Percentiles rank a stretch among this genome's conserved stretches.
Evolutionary conservation across 495 filamentous ascomycete species (phyloP).

Genomic region (Aspergillus olivimuriae): DNA sequence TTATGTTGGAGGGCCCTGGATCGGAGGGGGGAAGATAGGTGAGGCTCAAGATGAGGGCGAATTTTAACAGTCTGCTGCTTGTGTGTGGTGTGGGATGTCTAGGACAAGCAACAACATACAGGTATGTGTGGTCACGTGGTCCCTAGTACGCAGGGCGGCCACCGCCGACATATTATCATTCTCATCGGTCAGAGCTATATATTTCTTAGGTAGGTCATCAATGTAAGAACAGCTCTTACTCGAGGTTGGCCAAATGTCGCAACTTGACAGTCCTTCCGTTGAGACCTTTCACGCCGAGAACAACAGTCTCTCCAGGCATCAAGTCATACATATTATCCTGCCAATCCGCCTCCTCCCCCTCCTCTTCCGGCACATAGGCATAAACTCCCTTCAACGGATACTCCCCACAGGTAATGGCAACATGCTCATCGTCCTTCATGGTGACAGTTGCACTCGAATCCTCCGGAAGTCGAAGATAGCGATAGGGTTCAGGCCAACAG

Average conservation of each 20-base stretch:
- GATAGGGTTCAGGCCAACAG: slow-evolving; percentile 1
- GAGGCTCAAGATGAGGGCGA: too few relatives aligned
- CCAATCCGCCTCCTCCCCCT: slow-evolving; percentile 1
- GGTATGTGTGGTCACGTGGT: too few relatives aligned
- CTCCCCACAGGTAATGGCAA: not conserved
- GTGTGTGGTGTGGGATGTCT: too few relatives aligned
- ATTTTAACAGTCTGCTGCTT: too few relatives aligned
- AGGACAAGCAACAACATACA: too few relatives aligned
- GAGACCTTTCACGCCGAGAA: not conserved
- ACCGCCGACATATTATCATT: too few relatives aligned
- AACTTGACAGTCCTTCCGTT: not conserved
- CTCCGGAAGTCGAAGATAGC: not conserved
- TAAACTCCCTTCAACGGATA: slow-evolving; percentile 1
- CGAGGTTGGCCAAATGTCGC: not conserved
- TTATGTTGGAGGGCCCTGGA: too few relatives aligned
- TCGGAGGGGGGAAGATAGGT: too few relatives aligned
- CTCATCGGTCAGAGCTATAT: too few relatives aligned
- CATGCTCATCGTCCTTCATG: not conserved
- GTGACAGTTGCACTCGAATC: not conserved
- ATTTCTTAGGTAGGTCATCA: too few relatives aligned
- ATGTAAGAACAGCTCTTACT: too few relatives aligned
- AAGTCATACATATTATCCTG: slow-evolving; percentile 3
- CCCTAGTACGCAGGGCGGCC: too few relatives aligned
- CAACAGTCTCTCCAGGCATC: slow-evolving; percentile 3
- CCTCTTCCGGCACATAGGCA: not conserved